These are phyloP conservation scores for Saccharomycopsis sp. DNA, from an alignment of 805 yeast genomes.

Conservation along the genomic window DNA sequence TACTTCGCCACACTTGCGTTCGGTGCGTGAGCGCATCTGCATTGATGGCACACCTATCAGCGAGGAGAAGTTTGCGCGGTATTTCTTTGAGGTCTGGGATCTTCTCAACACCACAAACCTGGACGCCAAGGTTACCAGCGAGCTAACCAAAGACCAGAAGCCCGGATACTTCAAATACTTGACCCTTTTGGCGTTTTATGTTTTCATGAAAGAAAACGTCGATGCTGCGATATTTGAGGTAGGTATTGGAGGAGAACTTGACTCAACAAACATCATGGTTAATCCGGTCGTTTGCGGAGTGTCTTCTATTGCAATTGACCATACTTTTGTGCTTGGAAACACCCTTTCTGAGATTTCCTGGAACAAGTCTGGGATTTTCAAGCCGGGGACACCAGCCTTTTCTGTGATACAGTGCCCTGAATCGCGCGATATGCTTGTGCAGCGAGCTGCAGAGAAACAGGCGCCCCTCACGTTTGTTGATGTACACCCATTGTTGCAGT, in stretches of 20 bases:
- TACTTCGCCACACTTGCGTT: slow-evolving; percentile 91
- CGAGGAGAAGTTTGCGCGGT: slow-evolving; percentile 73
- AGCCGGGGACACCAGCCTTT: slow-evolving; percentile 57
- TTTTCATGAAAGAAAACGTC: slow-evolving; percentile 82
- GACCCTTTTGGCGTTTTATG: slow-evolving; percentile 85
- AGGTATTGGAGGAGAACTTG: slow-evolving; percentile 97
- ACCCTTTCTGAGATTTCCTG: slow-evolving; percentile 88
- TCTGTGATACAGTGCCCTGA: slow-evolving; percentile 54
- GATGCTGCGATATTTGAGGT: slow-evolving; percentile 94
- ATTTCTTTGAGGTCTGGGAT: slow-evolving; percentile 95
- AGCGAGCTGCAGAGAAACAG: slow-evolving; percentile 63
- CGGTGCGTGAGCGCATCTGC: slow-evolving; percentile 86
- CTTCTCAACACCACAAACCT: slow-evolving; percentile 53
- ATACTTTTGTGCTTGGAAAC: slow-evolving; percentile 75
- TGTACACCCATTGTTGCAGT: slow-evolving; percentile 32
- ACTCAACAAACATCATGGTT: slow-evolving; percentile 85
- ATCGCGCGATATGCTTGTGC: slow-evolving; percentile 48
- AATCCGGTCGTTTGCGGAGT: slow-evolving; percentile 83
- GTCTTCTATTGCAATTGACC: slow-evolving; percentile 85
- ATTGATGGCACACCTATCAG: slow-evolving; percentile 81
- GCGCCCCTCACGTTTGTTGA: slow-evolving; percentile 48
- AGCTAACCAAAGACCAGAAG: slow-evolving; percentile 59
- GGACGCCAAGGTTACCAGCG: slow-evolving; percentile 58
- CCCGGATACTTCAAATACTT: slow-evolving; percentile 92
- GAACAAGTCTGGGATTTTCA: slow-evolving; percentile 94